Conservation (phyloP, 1,284 basidiomycete species). For the Tilletia walkeri region DNA sequence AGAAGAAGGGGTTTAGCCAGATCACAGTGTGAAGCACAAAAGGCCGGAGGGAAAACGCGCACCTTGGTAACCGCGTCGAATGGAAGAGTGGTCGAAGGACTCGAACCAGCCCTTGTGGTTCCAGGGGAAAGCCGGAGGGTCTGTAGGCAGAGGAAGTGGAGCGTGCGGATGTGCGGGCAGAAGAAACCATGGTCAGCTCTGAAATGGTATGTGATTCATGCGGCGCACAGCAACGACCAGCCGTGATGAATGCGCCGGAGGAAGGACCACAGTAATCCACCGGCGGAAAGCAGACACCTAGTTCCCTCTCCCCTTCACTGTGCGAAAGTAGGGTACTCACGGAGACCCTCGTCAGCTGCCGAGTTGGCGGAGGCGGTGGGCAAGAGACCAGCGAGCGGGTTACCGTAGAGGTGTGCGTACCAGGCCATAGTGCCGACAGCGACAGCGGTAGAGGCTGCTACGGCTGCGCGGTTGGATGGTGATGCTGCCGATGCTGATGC, state of each 20-base stretch:
- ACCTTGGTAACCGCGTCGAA: constrained; percentile 87
- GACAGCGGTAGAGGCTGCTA: constrained; percentile 73
- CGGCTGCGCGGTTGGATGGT: constrained; percentile 69
- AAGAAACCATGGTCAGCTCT: too few relatives aligned
- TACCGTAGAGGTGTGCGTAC: constrained; percentile 93
- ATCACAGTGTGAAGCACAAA: not conserved
- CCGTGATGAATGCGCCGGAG: too few relatives aligned
- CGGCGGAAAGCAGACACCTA: not conserved
- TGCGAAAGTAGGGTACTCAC: not conserved
- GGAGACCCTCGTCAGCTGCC: constrained; percentile 57
- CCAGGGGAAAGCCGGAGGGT: constrained; percentile 86
- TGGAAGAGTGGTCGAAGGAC: constrained; percentile 88
- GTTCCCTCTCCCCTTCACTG: not conserved
- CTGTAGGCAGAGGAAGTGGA: not conserved
- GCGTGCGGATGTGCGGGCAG: too few relatives aligned
- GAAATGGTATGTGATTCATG: too few relatives aligned
- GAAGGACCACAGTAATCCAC: too few relatives aligned
- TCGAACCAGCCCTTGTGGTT: constrained; percentile 81
- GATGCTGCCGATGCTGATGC: not conserved
- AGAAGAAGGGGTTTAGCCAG: not conserved
- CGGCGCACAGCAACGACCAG: too few relatives aligned
- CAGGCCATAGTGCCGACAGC: constrained; percentile 86
- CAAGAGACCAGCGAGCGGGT: constrained; percentile 57
- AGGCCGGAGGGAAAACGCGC: not conserved
- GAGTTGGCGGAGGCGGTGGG: constrained; percentile 72